These are phyloP conservation scores for Penicillium glabrum DNA, from an alignment of 2,329 filamentous ascomycete genomes.

Conservation along the genomic window DNA sequence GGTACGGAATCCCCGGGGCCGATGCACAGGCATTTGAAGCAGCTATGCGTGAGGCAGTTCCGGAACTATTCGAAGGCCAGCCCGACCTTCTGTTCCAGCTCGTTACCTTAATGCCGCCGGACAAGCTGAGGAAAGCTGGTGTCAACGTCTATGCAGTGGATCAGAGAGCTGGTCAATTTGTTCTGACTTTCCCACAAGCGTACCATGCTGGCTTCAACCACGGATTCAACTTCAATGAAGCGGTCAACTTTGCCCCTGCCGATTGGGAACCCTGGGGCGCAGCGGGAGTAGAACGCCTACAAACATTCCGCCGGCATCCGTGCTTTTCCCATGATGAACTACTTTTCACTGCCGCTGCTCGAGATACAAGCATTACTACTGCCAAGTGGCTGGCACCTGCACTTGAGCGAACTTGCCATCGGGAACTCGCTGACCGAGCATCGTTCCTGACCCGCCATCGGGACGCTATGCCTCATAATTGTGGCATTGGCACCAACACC, in stretches of 20 bases:
- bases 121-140: slow-evolving; percentile 87
- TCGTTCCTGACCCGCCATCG: slow-evolving; percentile 68
- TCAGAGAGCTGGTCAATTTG: slow-evolving; percentile 91
- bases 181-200: slow-evolving; percentile 93
- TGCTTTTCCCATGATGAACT: slow-evolving; percentile 98
- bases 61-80: slow-evolving; percentile 94
- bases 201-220: slow-evolving; percentile 99
- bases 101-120: slow-evolving; percentile 91
- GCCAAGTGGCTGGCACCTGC: slow-evolving; percentile 94
- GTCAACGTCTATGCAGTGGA: slow-evolving; percentile 94
- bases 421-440: slow-evolving; percentile 69
- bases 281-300: slow-evolving; percentile 79
- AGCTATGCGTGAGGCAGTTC: slow-evolving; percentile 92
- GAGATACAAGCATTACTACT: slow-evolving; percentile 78
- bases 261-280: slow-evolving; percentile 96
- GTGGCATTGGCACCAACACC: slow-evolving; percentile 52
- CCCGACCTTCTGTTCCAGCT: slow-evolving; percentile 95
- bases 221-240: slow-evolving; percentile 98
- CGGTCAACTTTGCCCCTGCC: slow-evolving; percentile 91
- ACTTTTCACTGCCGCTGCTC: slow-evolving; percentile 83
- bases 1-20: slow-evolving; percentile 95
- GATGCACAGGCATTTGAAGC: slow-evolving; percentile 94
- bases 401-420: slow-evolving; percentile 71
- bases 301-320: slow-evolving; percentile 84
- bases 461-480: slow-evolving; percentile 55